phyloP scores from a whole-genome alignment of 2,329 filamentous ascomycete genomes.

The Xylogone sp. region DNA sequence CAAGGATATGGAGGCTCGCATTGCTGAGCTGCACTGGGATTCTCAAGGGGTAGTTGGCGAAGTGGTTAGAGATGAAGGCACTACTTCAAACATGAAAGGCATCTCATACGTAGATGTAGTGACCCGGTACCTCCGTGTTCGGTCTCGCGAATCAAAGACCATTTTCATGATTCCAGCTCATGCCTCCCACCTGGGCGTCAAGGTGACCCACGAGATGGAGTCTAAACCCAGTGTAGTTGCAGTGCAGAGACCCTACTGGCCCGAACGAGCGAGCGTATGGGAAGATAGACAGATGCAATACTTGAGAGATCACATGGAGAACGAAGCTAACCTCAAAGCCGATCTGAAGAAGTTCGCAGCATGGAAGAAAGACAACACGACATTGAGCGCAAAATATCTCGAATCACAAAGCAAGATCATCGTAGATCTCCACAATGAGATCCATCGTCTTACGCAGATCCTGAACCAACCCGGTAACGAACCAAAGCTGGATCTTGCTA shows the following conservation, averaged over 20 bases:
- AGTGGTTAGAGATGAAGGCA: constrained; percentile 10
- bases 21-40: constrained; percentile 36
- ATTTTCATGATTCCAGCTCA: constrained; percentile 52
- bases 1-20: constrained; percentile 20
- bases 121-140: constrained; percentile 51
- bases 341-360: neutral
- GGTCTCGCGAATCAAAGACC: constrained; percentile 35
- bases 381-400: too few species aligned
- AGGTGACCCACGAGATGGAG: constrained; percentile 43
- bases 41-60: constrained; percentile 38
- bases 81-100: constrained; percentile 23
- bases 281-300: constrained; percentile 9
- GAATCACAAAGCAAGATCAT: constrained; percentile 2
- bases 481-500: neutral
- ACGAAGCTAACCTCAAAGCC: neutral
- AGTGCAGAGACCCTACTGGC: constrained; percentile 26
- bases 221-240: constrained; percentile 35
- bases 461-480: neutral
- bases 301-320: neutral
- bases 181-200: constrained; percentile 40
- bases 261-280: constrained; percentile 20
- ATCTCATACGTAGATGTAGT: constrained; percentile 45
- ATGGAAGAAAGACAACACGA: neutral
- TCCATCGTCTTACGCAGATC: neutral
- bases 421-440: constrained; percentile 1